Base-by-base conservation (phyloP, 768 basidiomycete genomes). In the Phanerochaete sordida region DNA sequence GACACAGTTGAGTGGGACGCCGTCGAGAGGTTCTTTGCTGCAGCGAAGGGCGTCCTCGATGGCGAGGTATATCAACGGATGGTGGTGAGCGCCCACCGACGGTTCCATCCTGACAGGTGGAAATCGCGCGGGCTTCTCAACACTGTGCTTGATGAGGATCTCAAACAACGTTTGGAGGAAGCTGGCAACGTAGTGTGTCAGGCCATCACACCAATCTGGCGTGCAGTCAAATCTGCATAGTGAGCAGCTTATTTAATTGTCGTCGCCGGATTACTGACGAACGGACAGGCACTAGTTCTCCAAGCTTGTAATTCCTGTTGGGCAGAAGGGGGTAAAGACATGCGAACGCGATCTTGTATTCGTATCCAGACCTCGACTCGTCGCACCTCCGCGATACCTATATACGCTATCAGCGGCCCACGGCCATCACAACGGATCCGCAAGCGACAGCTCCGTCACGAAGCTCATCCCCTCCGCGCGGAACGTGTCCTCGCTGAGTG, bases 71-170 rank as follows among this genome's bases (percentile, higher is more conserved):
- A 83, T 72, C 84, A 80, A 67, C 70, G 69, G 2, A 79, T 92
- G 56, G 78, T 93, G 2, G 83, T 88, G 73, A 85, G 84, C 66
- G 87, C 86, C 62, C 82, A 91, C 65, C 80, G 83, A 44, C 62
- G 90, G 52, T 93, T 91, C 69, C 91, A 92, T 65, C 88, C 90
- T 1, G 91, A 93, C 70, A 76, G 88, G 62, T 94, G 90, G 91
- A 78, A 83, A 48, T 83, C 87, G 30, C 77, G 87, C 39, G 82
- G 82, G 28, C 72, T 91, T 43, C 76, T 89, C 66, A 76, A 76
- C 59, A 81, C 81, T 46, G 79, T 88, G 50, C 65, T 69, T n/a
- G 85, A 89, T 60, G 84, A 85, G 52, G 72, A 77, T 45, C 81
- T 84, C 65, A 79, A 84, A 60, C 77, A 76, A 46, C 84, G 78